A percentile compares a stretch with the other conserved stretches of the same genome.
These are phyloP conservation scores for Cryptosporidium viatorum DNA, from an alignment of 169 alveolate species.

Conservation along the genomic window DNA sequence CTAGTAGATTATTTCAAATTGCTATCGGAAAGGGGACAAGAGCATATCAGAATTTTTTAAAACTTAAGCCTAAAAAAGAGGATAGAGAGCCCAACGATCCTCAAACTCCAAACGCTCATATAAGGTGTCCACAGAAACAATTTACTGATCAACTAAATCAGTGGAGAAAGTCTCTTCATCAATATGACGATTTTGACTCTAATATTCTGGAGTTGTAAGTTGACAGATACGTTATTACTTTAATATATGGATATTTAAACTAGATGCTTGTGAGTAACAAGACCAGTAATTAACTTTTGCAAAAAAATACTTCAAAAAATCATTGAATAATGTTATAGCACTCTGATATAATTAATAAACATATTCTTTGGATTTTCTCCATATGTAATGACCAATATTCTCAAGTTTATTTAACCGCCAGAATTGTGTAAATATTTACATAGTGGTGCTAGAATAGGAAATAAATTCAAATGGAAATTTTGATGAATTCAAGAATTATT, in stretches of 20 bases:
- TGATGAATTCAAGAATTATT: neutral
- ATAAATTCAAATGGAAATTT: neutral
- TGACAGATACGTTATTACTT: neutral
- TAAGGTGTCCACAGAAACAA: conserved; percentile 74
- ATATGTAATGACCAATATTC: no score
- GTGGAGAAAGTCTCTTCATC: conserved; percentile 70
- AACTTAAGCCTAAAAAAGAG: conserved; percentile 56
- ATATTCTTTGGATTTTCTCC: neutral
- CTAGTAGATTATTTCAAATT: conserved; percentile 71
- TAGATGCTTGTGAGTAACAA: neutral
- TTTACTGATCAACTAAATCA: conserved; percentile 45
- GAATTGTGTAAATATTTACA: neutral
- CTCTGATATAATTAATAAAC: no score
- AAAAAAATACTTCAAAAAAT: neutral
- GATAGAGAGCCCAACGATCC: conserved; percentile 59
- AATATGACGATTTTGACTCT: conserved; percentile 54
- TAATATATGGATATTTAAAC: neutral
- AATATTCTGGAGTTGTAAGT: neutral
- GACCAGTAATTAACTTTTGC: neutral
- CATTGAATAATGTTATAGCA: neutral
- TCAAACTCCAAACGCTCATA: conserved; percentile 72
- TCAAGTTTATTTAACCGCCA: neutral
- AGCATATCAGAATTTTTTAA: conserved; percentile 69
- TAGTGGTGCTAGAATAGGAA: neutral
- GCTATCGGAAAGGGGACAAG: conserved; percentile 72